phyloP scores from a whole-genome alignment of 495 filamentous ascomycete species.

The Tuber magnatum region DNA sequence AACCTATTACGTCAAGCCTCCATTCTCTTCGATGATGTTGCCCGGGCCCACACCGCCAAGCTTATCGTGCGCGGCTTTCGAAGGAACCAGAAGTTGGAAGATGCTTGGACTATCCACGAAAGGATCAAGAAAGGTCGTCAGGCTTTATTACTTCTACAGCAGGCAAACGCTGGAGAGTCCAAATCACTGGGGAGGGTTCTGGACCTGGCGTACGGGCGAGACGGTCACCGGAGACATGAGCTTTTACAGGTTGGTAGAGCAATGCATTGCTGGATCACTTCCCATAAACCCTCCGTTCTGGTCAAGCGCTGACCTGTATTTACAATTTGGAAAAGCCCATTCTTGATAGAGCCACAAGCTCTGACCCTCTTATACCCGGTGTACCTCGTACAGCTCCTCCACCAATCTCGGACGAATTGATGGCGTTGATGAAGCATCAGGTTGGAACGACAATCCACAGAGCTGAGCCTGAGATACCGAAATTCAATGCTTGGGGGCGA shows the following conservation, averaged over 20 bases:
- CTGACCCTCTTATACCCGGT: slow-evolving; percentile 26
- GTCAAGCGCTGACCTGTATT: slow-evolving; percentile 12
- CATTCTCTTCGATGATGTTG: slow-evolving; percentile 71
- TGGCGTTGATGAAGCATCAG: slow-evolving; percentile 36
- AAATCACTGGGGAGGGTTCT: slow-evolving; percentile 59
- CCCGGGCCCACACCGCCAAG: slow-evolving; percentile 53
- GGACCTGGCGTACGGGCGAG: slow-evolving; percentile 63
- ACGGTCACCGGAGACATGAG: slow-evolving; percentile 59
- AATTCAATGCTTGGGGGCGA: slow-evolving; percentile 57
- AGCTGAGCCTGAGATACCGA: slow-evolving; percentile 51
- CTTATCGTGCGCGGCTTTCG: slow-evolving; percentile 55
- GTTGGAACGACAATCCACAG: slow-evolving; percentile 42
- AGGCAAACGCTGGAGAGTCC: slow-evolving; percentile 60
- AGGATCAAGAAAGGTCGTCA: slow-evolving; percentile 41
- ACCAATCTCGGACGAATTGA: slow-evolving; percentile 24
- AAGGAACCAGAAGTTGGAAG: slow-evolving; percentile 27
- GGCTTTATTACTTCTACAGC: slow-evolving; percentile 45
- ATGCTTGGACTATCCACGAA: slow-evolving; percentile 16
- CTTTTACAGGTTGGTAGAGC: slow-evolving; percentile 50
- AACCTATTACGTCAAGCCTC: slow-evolving; percentile 74
- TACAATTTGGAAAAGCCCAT: slow-evolving; percentile 20
- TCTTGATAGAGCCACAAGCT: slow-evolving; percentile 19
- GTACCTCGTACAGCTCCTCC: slow-evolving; percentile 26
- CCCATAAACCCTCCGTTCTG: slow-evolving; percentile 1
- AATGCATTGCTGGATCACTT: slow-evolving; percentile 38